Evolutionary conservation across 352 stramenopile species (phyloP).

Genomic region (Plasmopara viticola): DNA sequence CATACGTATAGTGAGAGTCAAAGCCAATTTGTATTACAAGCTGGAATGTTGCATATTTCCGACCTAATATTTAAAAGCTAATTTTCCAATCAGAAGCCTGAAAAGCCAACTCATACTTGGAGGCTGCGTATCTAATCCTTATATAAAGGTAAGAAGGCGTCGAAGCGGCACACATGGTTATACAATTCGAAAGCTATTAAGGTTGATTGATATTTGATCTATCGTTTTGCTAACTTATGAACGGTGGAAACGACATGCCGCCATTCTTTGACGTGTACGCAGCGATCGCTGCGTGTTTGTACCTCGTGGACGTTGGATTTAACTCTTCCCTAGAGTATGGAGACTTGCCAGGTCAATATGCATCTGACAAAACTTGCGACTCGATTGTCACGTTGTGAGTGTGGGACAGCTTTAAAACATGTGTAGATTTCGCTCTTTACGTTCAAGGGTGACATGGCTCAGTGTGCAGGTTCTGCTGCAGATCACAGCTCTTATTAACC

Average conservation of each 20-base stretch:
- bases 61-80: too few species aligned
- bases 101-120: too few species aligned
- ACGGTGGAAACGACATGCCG: conserved; percentile 7
- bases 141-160: too few species aligned
- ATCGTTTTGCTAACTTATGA: conserved; percentile 4
- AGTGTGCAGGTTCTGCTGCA: conserved; percentile 67
- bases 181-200: too few species aligned
- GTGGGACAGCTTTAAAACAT: neutral
- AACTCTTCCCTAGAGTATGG: conserved; percentile 61
- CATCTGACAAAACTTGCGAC: conserved; percentile 25
- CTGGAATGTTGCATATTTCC: too few species aligned
- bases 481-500: conserved; percentile 45
- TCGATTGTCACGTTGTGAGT: conserved; percentile 52
- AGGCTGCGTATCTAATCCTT: too few species aligned
- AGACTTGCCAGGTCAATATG: conserved; percentile 33
- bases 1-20: too few species aligned
- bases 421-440: neutral
- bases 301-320: conserved; percentile 47
- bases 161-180: too few species aligned
- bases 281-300: conserved; percentile 34
- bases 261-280: conserved; percentile 40
- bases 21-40: too few species aligned
- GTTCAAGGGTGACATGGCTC: neutral
- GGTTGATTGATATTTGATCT: too few species aligned
- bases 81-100: too few species aligned